These are phyloP conservation scores for Parathielavia hyrcaniae DNA, from an alignment of 495 filamentous ascomycete species.

Conservation along the genomic window DNA sequence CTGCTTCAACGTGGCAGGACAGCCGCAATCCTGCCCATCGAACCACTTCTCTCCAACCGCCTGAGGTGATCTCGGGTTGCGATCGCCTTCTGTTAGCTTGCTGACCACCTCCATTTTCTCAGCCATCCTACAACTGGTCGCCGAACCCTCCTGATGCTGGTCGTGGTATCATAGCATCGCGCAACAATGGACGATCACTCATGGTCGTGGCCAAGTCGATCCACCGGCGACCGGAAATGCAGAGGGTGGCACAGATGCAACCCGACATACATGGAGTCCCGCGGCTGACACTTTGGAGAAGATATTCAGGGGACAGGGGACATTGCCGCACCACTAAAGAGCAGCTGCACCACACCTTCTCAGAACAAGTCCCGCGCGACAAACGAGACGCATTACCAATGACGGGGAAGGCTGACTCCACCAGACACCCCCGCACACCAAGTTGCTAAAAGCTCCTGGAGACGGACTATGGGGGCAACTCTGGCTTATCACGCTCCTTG, in stretches of 20 bases:
- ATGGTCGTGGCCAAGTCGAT: not conserved
- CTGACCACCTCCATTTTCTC: not conserved
- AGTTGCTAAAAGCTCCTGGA: too few species aligned
- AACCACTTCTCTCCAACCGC: conserved; percentile 1
- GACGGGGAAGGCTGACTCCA: not conserved
- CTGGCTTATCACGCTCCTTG: not conserved
- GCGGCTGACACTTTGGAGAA: not conserved
- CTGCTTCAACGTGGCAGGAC: not conserved
- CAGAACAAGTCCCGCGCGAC: not conserved
- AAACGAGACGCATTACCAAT: not conserved
- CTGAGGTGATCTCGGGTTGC: not conserved
- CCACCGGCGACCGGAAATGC: not conserved
- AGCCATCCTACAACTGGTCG: not conserved
- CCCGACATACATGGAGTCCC: not conserved
- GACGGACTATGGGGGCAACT: not conserved
- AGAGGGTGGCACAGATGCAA: not conserved
- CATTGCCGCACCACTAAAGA: not conserved
- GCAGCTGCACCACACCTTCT: not conserved
- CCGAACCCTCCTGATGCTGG: not conserved
- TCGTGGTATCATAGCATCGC: not conserved
- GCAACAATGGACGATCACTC: not conserved
- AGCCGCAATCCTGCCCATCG: not conserved
- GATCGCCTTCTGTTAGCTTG: not conserved
- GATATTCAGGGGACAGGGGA: not conserved
- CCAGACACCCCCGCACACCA: not conserved